A percentile compares a stretch with the other conserved stretches of the same genome.
Evolutionary conservation across 2,329 filamentous ascomycete genomes (phyloP).

Genomic region (Mollisiaceae sp.): DNA sequence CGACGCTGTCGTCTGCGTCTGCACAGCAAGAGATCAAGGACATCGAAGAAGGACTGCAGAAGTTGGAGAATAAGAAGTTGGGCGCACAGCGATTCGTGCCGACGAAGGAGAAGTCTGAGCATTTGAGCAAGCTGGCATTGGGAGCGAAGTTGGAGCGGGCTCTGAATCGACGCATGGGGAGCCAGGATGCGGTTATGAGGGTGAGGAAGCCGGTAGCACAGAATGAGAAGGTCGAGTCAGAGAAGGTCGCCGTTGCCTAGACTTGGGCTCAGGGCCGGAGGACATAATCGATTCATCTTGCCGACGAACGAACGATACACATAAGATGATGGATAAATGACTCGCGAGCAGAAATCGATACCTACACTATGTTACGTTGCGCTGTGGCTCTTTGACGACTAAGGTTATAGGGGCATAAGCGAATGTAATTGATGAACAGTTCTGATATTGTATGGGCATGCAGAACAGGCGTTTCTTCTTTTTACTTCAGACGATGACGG

Average conservation of each 20-base stretch:
- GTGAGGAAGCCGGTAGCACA: slow-evolving; percentile 28
- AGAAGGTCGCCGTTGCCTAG: slow-evolving; percentile 22
- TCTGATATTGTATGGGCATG: background rate
- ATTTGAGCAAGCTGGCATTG: slow-evolving; percentile 71
- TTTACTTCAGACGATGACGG: background rate
- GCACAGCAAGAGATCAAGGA: slow-evolving; percentile 57
- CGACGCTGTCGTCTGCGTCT: slow-evolving; percentile 40
- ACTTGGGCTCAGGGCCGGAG: background rate
- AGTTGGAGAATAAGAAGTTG: slow-evolving; percentile 72
- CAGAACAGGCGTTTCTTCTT: background rate
- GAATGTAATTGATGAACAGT: background rate
- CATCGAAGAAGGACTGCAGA: slow-evolving; percentile 67
- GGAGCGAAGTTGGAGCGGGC: slow-evolving; percentile 77
- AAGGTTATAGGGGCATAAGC: background rate
- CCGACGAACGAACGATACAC: background rate
- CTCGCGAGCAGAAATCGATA: too few relatives aligned
- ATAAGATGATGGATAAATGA: background rate
- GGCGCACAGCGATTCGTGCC: slow-evolving; percentile 70
- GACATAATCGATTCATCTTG: too few relatives aligned
- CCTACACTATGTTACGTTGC: too few relatives aligned
- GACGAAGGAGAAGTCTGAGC: slow-evolving; percentile 68
- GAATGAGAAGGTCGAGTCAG: slow-evolving; percentile 17
- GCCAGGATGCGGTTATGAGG: slow-evolving; percentile 73
- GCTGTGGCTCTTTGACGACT: background rate
- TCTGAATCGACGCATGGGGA: slow-evolving; percentile 69